Evolutionary conservation across 2,329 filamentous ascomycete genomes (phyloP), one percentile per base, ranked within the genome.

Genomic region (Hymenoscyphus infarciens): DNA sequence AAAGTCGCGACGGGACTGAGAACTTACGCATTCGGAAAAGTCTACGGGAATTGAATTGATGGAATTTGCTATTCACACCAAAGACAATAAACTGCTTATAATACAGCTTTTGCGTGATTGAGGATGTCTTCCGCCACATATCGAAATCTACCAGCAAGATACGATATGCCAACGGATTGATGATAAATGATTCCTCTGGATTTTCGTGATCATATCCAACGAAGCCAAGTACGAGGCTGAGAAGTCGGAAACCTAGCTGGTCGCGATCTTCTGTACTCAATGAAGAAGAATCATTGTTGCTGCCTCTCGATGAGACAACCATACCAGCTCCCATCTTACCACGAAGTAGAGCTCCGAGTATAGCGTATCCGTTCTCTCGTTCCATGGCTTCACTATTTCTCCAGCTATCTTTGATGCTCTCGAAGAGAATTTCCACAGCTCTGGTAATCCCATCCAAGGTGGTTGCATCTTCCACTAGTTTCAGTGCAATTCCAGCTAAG

Each of bases 351-450:
- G 92, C 87, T 49, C 90, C 90, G 58, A 99, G 78, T 39, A 98
- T 90, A 29, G 91, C 89, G 73, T 97, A 99, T 0, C 94, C 96
- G 69, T 96, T 95, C 64, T 96, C 92, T 70, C 91, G 88, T 75
- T 99, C 95, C 90, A 99, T 97, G 29, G 95, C 93, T 74, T 99
- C 96, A 69, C 95, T 98, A 68, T 98, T 98, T 67, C 95, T 86
- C 95, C 96, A 99, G 73, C 90, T 98, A 67, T 90, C 89, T 68
- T 90, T 89, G 57, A 97, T 90, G 64, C 91, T 91, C 67, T 90
- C 86, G 66, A 97, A 92, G 29, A 97, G 81, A 70, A 96, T 89
- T 71, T 96, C 87, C 2, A 96, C 87, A 1, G 93, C 87, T 60
- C 90, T 84, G 10, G 93, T 78, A 31, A 93, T 86, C 54, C 87